Base-by-base conservation (phyloP, 2,329 filamentous ascomycete species). In the Sarocladium oryzae region DNA sequence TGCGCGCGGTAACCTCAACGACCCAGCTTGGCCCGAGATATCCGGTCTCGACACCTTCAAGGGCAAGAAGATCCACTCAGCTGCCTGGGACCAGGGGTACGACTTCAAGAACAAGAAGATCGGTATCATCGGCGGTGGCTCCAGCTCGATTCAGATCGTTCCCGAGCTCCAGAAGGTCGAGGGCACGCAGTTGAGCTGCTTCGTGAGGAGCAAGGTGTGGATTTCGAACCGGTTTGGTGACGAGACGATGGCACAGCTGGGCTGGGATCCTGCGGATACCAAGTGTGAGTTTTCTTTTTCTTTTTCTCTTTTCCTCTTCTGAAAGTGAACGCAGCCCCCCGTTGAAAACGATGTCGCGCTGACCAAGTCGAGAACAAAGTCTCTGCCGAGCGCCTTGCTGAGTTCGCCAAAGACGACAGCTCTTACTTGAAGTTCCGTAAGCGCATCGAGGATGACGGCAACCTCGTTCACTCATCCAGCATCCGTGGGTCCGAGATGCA, bases 81-180 rank as follows among this genome's bases (percentile, higher is more conserved):
- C 69, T 0, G 63, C 69, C 10, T 78, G 74, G 74, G 61, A 75
- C 54, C 75, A 74, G 57, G 50, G 56, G 11, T 66, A 69, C 0
- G 73, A 74, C 11, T 61, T 84, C 2, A 63, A 70, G 18, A 71
- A 66, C 10, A 73, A 74, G 61, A 60, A 63, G 2, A 73, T 79
- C 1, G 76, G 68, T 2, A 65, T 79, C 46, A 62, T 79, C 26
- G 77, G 76, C 20, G 78, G 75, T 0, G 76, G 74, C 0, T 73
- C 75, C 1, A 77, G 74, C 0, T 71, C 69, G 0, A 64, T 78
- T 2, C 72, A 76, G 53, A 67, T 65, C 1, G 58, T 77, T 0
- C 73, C 76, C 0, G 58, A 66, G 16, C 58, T 80, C 1, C 74
- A 71, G 2, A 66, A 71, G 43, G 71, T 82, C 58, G 78, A 82